Evolutionary conservation across 768 basidiomycete species (phyloP).

Genomic region (Agrocybe chaxingu): DNA sequence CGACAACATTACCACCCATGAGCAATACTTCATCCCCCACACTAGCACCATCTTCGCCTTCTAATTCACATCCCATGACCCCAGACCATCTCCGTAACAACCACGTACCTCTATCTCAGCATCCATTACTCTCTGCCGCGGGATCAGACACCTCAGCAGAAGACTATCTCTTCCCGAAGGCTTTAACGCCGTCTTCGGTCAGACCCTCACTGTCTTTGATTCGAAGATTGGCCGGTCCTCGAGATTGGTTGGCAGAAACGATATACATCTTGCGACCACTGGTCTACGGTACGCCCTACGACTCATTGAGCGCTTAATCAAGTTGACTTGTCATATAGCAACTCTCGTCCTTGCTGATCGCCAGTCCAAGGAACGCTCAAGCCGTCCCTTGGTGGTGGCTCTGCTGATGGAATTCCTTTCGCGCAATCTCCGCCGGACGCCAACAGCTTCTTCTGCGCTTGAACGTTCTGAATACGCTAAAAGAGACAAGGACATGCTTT

Average conservation of each 20-base stretch:
- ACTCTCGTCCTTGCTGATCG: constrained; percentile 41
- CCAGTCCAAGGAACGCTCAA: constrained; percentile 34
- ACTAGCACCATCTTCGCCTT: constrained; percentile 54
- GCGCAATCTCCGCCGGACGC: constrained; percentile 67
- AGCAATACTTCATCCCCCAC: constrained; percentile 58
- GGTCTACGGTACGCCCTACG: constrained; percentile 58
- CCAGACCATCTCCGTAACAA: constrained; percentile 85
- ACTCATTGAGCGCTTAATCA: constrained; percentile 5
- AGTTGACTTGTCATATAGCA: constrained; percentile 23
- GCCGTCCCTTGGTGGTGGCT: constrained; percentile 61
- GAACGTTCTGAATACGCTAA: constrained; percentile 79
- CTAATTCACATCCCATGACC: constrained; percentile 54
- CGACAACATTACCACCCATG: constrained; percentile 55
- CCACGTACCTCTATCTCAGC: constrained; percentile 59
- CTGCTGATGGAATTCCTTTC: constrained; percentile 72
- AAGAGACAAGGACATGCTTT: constrained; percentile 77
- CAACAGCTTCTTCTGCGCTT: constrained; percentile 56
- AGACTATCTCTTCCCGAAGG: constrained; percentile 81
- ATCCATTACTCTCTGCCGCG: constrained; percentile 54
- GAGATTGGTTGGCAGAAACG: constrained; percentile 73
- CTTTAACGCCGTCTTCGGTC: constrained; percentile 68
- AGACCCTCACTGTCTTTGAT: constrained; percentile 69
- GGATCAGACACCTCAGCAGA: constrained; percentile 62
- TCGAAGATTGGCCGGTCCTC: constrained; percentile 53
- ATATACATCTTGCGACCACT: constrained; percentile 74